These are phyloP conservation scores for Colletotrichum limetticola DNA, from an alignment of 2,329 filamentous ascomycete genomes.

Conservation along the genomic window DNA sequence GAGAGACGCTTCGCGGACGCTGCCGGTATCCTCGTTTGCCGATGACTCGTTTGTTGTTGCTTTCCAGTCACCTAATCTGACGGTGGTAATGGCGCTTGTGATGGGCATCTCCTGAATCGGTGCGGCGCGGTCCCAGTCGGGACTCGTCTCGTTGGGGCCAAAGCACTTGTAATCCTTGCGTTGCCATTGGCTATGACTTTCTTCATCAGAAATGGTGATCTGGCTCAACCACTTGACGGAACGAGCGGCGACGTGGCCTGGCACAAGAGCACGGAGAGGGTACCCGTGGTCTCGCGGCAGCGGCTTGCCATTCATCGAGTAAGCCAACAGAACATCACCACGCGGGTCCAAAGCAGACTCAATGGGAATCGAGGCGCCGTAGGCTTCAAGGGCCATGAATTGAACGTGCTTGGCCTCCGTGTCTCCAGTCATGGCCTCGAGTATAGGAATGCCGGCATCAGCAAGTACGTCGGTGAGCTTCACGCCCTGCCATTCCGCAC, in stretches of 20 bases:
- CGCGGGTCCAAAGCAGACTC: slow-evolving; percentile 66
- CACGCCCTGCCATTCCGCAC: slow-evolving; percentile 69
- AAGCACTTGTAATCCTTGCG: slow-evolving; percentile 76
- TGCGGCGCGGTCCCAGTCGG: slow-evolving; percentile 71
- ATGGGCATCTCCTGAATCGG: slow-evolving; percentile 77
- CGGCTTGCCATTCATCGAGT: slow-evolving; percentile 73
- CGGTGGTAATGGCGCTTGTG: slow-evolving; percentile 71
- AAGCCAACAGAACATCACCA: slow-evolving; percentile 74
- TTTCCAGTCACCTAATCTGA: slow-evolving; percentile 54
- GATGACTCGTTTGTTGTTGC: neutral
- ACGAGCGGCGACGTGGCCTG: slow-evolving; percentile 73
- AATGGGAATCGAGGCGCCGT: slow-evolving; percentile 70
- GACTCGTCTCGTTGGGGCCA: slow-evolving; percentile 68
- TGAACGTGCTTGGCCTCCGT: slow-evolving; percentile 62
- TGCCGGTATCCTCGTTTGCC: neutral
- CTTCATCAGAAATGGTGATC: slow-evolving; percentile 73
- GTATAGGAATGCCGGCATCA: slow-evolving; percentile 63
- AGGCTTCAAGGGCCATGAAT: slow-evolving; percentile 69
- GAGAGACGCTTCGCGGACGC: slow-evolving; percentile 48
- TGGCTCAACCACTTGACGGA: slow-evolving; percentile 77
- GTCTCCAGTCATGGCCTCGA: slow-evolving; percentile 47
- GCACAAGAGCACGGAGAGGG: slow-evolving; percentile 70
- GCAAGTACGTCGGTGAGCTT: slow-evolving; percentile 64
- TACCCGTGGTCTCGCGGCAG: slow-evolving; percentile 75
- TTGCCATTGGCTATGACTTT: slow-evolving; percentile 74